phyloP scores from a whole-genome alignment of 2,329 filamentous ascomycete genomes.

The Apiospora arundinis region DNA sequence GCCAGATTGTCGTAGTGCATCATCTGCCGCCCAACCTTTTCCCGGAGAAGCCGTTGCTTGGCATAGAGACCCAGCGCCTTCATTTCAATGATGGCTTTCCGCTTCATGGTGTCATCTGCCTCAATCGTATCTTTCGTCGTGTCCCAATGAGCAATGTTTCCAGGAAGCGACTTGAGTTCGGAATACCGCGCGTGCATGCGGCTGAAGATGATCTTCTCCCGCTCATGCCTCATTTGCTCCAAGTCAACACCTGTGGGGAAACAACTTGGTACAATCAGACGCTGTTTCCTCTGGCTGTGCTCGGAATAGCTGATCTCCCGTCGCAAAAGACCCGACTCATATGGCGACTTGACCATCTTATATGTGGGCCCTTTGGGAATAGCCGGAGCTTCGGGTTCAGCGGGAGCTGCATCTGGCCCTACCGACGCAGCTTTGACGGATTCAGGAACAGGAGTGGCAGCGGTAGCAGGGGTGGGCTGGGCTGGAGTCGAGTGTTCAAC shows the following conservation, averaged over 20 bases:
- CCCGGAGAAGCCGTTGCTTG: slow-evolving; percentile 85
- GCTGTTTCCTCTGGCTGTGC: slow-evolving; percentile 76
- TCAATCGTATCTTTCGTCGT: slow-evolving; percentile 70
- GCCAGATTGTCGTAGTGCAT: slow-evolving; percentile 94
- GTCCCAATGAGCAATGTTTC: slow-evolving; percentile 89
- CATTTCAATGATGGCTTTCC: slow-evolving; percentile 92
- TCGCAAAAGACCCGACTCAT: slow-evolving; percentile 59
- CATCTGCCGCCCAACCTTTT: slow-evolving; percentile 89
- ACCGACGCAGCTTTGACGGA: slow-evolving; percentile 42
- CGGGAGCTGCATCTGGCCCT: slow-evolving; percentile 38
- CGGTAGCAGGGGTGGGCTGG: slow-evolving; percentile 47
- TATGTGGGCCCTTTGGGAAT: slow-evolving; percentile 59
- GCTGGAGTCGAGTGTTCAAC: slow-evolving; percentile 53
- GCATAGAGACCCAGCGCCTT: slow-evolving; percentile 88
- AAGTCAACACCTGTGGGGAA: slow-evolving; percentile 90
- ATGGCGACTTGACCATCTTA: slow-evolving; percentile 79
- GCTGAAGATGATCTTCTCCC: slow-evolving; percentile 89
- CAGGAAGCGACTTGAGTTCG: slow-evolving; percentile 83
- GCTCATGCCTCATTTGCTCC: slow-evolving; percentile 83
- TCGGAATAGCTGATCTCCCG: slow-evolving; percentile 77
- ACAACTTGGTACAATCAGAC: slow-evolving; percentile 83
- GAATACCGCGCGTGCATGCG: slow-evolving; percentile 84
- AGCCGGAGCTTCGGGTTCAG: slow-evolving; percentile 38
- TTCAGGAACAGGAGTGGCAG: slow-evolving; percentile 45
- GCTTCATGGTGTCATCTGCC: slow-evolving; percentile 82